Evolutionary conservation across 2,329 filamentous ascomycete species (phyloP).

Genomic region (Neopestalotiopsis clavispora): DNA sequence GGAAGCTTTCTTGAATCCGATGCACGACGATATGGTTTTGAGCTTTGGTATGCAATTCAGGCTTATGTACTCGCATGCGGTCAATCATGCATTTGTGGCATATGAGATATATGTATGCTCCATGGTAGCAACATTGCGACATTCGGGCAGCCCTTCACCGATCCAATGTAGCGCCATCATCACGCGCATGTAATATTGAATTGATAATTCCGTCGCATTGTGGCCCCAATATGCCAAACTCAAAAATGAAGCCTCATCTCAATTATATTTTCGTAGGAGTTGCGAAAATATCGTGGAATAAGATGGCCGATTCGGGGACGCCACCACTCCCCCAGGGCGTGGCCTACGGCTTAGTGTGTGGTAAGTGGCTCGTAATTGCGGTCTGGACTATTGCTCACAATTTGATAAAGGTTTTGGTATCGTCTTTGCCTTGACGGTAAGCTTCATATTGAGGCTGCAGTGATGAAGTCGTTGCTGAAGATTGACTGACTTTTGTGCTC

Average conservation of each 20-base stretch:
- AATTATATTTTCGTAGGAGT: too few relatives aligned
- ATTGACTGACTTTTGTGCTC: background rate
- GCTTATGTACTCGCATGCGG: too few relatives aligned
- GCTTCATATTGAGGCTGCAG: background rate
- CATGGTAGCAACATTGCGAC: too few relatives aligned
- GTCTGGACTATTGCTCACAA: background rate
- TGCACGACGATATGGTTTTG: background rate
- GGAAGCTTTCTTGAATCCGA: background rate
- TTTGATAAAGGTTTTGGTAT: conserved; percentile 17
- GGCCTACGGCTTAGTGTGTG: conserved; percentile 19
- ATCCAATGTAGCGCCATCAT: too few relatives aligned
- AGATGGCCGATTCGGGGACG: conserved; percentile 13
- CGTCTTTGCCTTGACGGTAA: conserved; percentile 19
- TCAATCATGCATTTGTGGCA: too few relatives aligned
- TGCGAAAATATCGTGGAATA: too few relatives aligned
- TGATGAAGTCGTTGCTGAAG: background rate
- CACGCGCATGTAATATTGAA: too few relatives aligned
- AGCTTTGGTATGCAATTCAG: background rate
- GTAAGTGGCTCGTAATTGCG: background rate
- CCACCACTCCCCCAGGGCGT: conserved; percentile 20
- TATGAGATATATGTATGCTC: too few relatives aligned
- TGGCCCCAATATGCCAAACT: too few relatives aligned
- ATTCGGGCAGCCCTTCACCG: too few relatives aligned
- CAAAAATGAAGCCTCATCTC: too few relatives aligned
- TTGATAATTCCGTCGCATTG: too few relatives aligned